Percentiles rank a stretch among this genome's conserved stretches.
phyloP scores from a whole-genome alignment of 441 rosid species.

The Biscutella laevigata region DNA sequence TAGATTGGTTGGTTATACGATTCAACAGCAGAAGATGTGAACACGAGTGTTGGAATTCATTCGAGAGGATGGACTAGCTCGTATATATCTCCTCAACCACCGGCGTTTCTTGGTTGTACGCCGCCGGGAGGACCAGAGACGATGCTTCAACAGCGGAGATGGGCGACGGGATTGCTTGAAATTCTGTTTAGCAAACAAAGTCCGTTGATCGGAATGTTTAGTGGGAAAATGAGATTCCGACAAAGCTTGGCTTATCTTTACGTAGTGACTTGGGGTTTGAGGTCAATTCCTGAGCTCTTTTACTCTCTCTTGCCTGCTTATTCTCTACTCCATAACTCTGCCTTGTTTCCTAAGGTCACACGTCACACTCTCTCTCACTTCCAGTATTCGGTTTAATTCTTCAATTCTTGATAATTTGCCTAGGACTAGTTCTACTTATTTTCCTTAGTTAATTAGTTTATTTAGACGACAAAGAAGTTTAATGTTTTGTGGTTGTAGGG shows the following conservation, averaged over 20 bases:
- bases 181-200: slow-evolving; percentile 20
- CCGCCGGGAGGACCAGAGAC: slow-evolving; percentile 18
- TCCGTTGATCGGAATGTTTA: slow-evolving; percentile 15
- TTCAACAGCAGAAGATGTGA: slow-evolving; percentile 17
- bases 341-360: slow-evolving; percentile 25
- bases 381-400: no score
- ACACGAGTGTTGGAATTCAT: slow-evolving; percentile 42
- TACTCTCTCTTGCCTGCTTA: slow-evolving; percentile 28
- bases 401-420: no score
- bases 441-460: no score
- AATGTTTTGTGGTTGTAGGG: slow-evolving; percentile 5
- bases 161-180: slow-evolving; percentile 22
- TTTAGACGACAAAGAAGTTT: no score
- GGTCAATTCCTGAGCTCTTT: slow-evolving; percentile 21
- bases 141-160: slow-evolving; percentile 19
- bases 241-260: slow-evolving; percentile 18
- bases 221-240: slow-evolving; percentile 17
- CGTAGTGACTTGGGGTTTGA: neutral
- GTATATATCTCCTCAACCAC: slow-evolving; percentile 11
- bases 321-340: slow-evolving; percentile 19
- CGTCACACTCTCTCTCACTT: neutral
- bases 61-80: slow-evolving; percentile 46
- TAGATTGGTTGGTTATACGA: slow-evolving; percentile 29
- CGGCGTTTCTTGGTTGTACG: slow-evolving; percentile 24
- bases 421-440: neutral